Base-by-base conservation (phyloP, 805 yeast species). In the Maudiozyma barnettii region DNA sequence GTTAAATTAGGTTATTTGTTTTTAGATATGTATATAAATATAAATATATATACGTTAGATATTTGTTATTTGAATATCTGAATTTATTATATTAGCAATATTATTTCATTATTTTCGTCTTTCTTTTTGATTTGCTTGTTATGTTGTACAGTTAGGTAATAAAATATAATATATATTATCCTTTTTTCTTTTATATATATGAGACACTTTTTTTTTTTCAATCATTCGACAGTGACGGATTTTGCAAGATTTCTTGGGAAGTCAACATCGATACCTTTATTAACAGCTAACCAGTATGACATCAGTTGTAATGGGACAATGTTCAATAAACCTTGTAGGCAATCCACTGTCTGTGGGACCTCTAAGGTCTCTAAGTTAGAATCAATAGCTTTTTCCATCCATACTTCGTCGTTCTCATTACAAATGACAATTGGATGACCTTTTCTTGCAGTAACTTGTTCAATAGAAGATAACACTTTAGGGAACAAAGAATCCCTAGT, bases 161-260 rank as follows among this genome's bases (percentile, higher is more conserved):
- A 26, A 26, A 23, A 23, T 5, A 8, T 23, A 23, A 23, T 23
- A 23, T 5, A 23, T 26, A 26, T 26, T 26, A 26, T 26, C 2
- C 4, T 26, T 26, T 9, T 26, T 26, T 26, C 2, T 26, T 6
- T n/a, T n/a, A n/a, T n/a, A n/a, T n/a, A n/a, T n/a, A n/a, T n/a
- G n/a, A n/a, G n/a, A n/a, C n/a, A n/a, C n/a, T n/a, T 33, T 16
- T 33, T 14, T 33, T 16, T n/a, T 14, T 33, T 33, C 6, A 33
- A 14, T 33, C 36, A 90, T 73, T 89, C 98, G 53, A 93, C 99
- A 43, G 99, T 93, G 49, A 93, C 99, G 45, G 96, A 84, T 74
- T 93, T 93, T 53, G 99, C 99, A 71, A 93, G 78, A 74, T 93
- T 93, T 72, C 99, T 81, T 55, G 99, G 99, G 81, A 91, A 91